Base-by-base conservation (phyloP, 495 filamentous ascomycete species). In the Penicillium dipodomyicola region DNA sequence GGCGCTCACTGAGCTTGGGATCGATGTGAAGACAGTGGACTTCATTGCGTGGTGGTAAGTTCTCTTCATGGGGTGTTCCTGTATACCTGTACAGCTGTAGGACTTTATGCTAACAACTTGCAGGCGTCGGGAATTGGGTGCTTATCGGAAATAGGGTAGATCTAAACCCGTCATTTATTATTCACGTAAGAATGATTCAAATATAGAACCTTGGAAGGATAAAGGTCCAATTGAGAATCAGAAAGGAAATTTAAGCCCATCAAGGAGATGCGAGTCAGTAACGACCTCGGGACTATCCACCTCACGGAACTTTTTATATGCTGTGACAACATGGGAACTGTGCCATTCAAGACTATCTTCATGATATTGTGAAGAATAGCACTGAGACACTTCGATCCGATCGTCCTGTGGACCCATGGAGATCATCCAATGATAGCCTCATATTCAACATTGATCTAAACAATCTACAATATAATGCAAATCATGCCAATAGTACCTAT, bases 1-100 rank as follows among this genome's bases (percentile, higher is more conserved):
- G 75, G 83, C 75, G 27, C 69, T 97, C 52, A 83, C 82, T 68
- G 84, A 92, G 17, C 63, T 96, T 52, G 91, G 85, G 0, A 89
- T 97, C 52, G 79, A 90, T 63, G 86, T 93, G 41, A 72, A 77
- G 19, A 91, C 90, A 0, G 79, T 86, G 67, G 81, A 92, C 57
- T 96, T 97, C 64, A 77, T 76, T 29, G 83, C 77, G 23, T 97
- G 92, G 92, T 97, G 92, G 92, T 87, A 72, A 72, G 84, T 81
- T 35, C 35, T 39, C 43, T 19, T 19, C 41, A 22, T 30, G 11
- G 9, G 3, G 2, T 37, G 42, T 44, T 44, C 14, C 47, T 57
- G 46, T 15, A 37, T 11, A 37, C 51, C 59, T 48, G 27, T 58
- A 59, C 64, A 60, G 43, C 23, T 52, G 32, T 32, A 25, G 33